Base-by-base conservation (phyloP, 345 rosid species). In the Rhizophora apiculata region DNA sequence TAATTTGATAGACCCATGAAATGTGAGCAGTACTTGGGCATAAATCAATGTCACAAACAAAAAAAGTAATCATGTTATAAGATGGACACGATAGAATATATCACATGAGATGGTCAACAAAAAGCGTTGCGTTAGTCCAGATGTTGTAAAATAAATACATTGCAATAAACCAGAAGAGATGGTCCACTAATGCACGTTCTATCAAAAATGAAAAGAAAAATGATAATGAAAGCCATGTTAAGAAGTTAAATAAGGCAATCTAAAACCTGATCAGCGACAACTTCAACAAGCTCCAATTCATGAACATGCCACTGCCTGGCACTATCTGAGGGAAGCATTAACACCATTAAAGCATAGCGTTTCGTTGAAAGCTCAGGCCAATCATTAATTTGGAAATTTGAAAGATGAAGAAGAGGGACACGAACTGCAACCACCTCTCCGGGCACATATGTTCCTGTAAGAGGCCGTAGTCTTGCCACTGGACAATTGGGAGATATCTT, bases 331-430 rank as follows among this genome's bases (percentile, higher is more conserved):
- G 99, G 98, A 65, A 92, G 98, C 94, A 92, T 90, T 83, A 96
- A 79, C 29, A 96, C 99, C 99, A 92, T 90, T 75, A 96, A 73
- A 67, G 99, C 99, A 69, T 92, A 96, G 60, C 93, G 83, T 72
- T 91, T 96, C 6, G 97, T 90, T 20, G 98, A 90, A 72, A 92
- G 98, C 82, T 96, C 99, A 16, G 99, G 99, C 99, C 98, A 92
- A 67, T 90, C 97, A 78, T 90, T 92, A 59, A 96, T 96, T 81
- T 88, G 98, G 62, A 96, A 96, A 79, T 90, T 96, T 8, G 95
- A 90, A 65, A 96, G 96, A 83, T 92, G 97, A 16, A 96, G 90
- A 68, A 92, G 95, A 3, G 99, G 99, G 34, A 96, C 98, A 70
- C 99, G 91, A 59, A 96, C 93, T 21, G 96, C 98, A 16, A 92